These are phyloP conservation scores for Gorgonomyces haynaldii DNA, from an alignment of 192 early-diverging fungal genomes.

Conservation along the genomic window DNA sequence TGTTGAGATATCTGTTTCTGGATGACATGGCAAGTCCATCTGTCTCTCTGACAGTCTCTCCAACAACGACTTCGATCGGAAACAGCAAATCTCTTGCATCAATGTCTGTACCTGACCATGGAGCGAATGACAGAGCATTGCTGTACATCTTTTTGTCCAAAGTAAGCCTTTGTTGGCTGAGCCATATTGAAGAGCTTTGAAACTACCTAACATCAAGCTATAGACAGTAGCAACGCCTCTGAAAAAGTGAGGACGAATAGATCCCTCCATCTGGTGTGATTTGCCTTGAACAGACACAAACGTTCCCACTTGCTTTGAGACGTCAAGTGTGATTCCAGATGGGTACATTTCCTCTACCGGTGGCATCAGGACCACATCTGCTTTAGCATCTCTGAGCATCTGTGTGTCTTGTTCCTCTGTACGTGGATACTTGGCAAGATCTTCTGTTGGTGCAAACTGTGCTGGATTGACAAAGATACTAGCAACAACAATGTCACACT, in stretches of 20 bases:
- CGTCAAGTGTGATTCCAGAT: slow-evolving; percentile 70
- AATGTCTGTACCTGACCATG: slow-evolving; percentile 46
- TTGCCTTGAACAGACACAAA: slow-evolving; percentile 87
- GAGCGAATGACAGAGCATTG: slow-evolving; percentile 65
- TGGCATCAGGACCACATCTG: slow-evolving; percentile 30
- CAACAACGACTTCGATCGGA: slow-evolving; percentile 59
- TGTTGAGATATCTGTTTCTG: slow-evolving; percentile 73
- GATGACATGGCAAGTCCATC: slow-evolving; percentile 86
- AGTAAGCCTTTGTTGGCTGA: slow-evolving; percentile 70
- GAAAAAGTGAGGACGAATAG: slow-evolving; percentile 88
- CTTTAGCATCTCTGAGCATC: slow-evolving; percentile 32
- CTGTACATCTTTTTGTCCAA: slow-evolving; percentile 97
- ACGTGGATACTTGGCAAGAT: slow-evolving; percentile 81
- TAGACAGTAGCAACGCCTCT: slow-evolving; percentile 92
- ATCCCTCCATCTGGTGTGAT: slow-evolving; percentile 88
- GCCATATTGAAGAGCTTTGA: slow-evolving; percentile 85
- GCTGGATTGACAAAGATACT: slow-evolving; percentile 98
- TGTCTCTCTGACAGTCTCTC: slow-evolving; percentile 60
- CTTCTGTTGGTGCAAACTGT: slow-evolving; percentile 94
- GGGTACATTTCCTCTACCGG: slow-evolving; percentile 89
- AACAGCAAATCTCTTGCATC: slow-evolving; percentile 65
- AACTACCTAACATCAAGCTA: too few species aligned
- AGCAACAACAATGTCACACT: slow-evolving; percentile 61
- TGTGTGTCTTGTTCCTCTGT: slow-evolving; percentile 68
- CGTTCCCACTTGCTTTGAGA: slow-evolving; percentile 64